A percentile compares a stretch with the other conserved stretches of the same genome.
phyloP scores from a whole-genome alignment of 1,139 yeast species.

The Candida buenavistaensis region DNA sequence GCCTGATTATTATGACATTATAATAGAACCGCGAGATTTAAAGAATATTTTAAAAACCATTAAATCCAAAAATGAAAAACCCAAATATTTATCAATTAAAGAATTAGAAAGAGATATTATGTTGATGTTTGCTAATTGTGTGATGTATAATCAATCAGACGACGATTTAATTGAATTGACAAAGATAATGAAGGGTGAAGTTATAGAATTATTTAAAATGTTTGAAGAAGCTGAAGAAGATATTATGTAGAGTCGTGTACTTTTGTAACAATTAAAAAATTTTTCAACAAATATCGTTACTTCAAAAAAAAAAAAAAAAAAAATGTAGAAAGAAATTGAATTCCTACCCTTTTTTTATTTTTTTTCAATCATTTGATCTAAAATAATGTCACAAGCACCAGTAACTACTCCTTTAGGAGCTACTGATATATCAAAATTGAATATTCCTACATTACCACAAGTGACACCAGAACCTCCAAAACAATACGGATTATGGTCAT shows the following conservation, averaged over 20 bases:
- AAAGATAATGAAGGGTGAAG: constrained; percentile 64
- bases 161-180: constrained; percentile 65
- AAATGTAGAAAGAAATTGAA: too few species aligned
- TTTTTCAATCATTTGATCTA: too few species aligned
- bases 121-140: constrained; percentile 80
- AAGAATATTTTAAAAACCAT: constrained; percentile 60
- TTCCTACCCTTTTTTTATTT: too few species aligned
- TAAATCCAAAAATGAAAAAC: constrained; percentile 42
- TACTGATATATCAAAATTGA: constrained; percentile 55
- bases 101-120: constrained; percentile 69
- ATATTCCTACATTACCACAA: constrained; percentile 58
- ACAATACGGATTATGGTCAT: constrained; percentile 68
- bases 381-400: constrained; percentile 8
- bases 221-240: constrained; percentile 44
- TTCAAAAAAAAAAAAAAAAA: too few species aligned
- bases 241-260: constrained; percentile 16
- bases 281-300: too few species aligned
- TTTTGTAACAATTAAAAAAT: too few species aligned
- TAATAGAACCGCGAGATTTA: constrained; percentile 66
- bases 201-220: constrained; percentile 49
- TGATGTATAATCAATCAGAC: constrained; percentile 73
- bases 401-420: constrained; percentile 30
- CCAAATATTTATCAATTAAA: constrained; percentile 52
- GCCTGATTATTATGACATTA: constrained; percentile 62
- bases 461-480: constrained; percentile 52